These are phyloP conservation scores for Gastrolobium bilobum DNA, from an alignment of 306 rosid genomes.

Conservation along the genomic window DNA sequence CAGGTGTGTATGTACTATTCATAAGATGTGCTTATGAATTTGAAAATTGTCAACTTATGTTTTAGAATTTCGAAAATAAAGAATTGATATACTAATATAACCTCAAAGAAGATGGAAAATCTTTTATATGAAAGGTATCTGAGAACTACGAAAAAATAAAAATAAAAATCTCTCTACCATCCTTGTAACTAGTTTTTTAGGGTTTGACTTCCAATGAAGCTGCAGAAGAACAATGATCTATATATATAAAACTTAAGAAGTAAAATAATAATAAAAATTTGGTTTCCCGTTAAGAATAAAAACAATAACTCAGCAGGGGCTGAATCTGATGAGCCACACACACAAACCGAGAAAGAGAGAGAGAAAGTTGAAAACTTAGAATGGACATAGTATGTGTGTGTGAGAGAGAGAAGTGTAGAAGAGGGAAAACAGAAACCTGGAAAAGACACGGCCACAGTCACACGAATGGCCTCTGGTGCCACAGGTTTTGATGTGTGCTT, in stretches of 20 bases:
- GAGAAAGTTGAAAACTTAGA: slow-evolving; percentile 24
- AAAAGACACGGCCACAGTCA: slow-evolving; percentile 98
- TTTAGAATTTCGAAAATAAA: not conserved
- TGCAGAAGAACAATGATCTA: slow-evolving; percentile 24
- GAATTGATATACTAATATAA: not conserved
- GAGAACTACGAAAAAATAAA: not conserved
- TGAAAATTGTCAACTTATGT: slow-evolving; percentile 14
- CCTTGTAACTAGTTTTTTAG: slow-evolving; percentile 48
- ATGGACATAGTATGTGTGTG: not conserved
- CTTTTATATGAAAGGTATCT: slow-evolving; percentile 27
- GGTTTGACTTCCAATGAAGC: slow-evolving; percentile 52
- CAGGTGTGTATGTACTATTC: slow-evolving; percentile 9
- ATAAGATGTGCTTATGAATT: slow-evolving; percentile 24
- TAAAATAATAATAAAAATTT: slow-evolving; percentile 15
- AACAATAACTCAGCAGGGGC: slow-evolving; percentile 36
- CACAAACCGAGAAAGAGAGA: not conserved
- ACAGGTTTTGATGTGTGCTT: slow-evolving; percentile 97
- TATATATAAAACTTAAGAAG: slow-evolving; percentile 19
- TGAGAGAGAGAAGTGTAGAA: not conserved
- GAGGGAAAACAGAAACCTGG: slow-evolving; percentile 65
- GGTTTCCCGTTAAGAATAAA: slow-evolving; percentile 41
- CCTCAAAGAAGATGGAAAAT: slow-evolving; percentile 33
- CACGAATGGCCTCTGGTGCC: slow-evolving; percentile 99
- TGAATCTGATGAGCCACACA: slow-evolving; percentile 45
- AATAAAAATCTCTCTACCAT: slow-evolving; percentile 1